Conservation (phyloP, 2,329 filamentous ascomycete species). For the Aspergillus tubingensis region DNA sequence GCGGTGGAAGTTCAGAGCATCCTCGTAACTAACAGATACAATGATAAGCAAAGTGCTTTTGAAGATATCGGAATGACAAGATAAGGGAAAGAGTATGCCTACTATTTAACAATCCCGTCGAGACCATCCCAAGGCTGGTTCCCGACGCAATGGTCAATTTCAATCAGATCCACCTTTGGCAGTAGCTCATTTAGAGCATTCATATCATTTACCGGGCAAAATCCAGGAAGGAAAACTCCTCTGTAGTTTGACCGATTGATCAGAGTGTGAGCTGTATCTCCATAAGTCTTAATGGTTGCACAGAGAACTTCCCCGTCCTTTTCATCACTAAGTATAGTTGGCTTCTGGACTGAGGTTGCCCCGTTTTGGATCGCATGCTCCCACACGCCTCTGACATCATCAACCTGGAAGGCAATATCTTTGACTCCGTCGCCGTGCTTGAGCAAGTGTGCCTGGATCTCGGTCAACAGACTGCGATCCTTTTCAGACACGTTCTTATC, state of each 20-base stretch:
- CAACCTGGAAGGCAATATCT: slow-evolving; percentile 87
- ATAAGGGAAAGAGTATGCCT: slow-evolving; percentile 1
- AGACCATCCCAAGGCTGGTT: slow-evolving; percentile 92
- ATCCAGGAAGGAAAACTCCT: slow-evolving; percentile 78
- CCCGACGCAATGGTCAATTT: slow-evolving; percentile 91
- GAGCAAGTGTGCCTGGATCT: slow-evolving; percentile 78
- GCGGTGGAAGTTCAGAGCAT: slow-evolving; percentile 82
- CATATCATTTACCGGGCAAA: slow-evolving; percentile 52
- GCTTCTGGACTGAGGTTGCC: slow-evolving; percentile 65
- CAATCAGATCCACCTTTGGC: slow-evolving; percentile 67
- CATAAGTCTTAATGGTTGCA: slow-evolving; percentile 80
- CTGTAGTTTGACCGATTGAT: slow-evolving; percentile 69
- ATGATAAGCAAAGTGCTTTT: slow-evolving; percentile 17
- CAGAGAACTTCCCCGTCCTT: slow-evolving; percentile 59
- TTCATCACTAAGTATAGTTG: slow-evolving; percentile 57
- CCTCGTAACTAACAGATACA: slow-evolving; percentile 64
- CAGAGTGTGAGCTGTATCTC: slow-evolving; percentile 86
- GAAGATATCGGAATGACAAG: background rate
- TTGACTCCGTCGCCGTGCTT: slow-evolving; percentile 87
- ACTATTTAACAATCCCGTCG: slow-evolving; percentile 59
- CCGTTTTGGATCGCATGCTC: slow-evolving; percentile 67
- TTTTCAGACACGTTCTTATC: slow-evolving; percentile 61
- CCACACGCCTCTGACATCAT: slow-evolving; percentile 76
- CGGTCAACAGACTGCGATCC: slow-evolving; percentile 57
- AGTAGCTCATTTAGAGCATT: slow-evolving; percentile 52